Base-by-base conservation (phyloP, 495 filamentous ascomycete species). In the Xylaria sp. region DNA sequence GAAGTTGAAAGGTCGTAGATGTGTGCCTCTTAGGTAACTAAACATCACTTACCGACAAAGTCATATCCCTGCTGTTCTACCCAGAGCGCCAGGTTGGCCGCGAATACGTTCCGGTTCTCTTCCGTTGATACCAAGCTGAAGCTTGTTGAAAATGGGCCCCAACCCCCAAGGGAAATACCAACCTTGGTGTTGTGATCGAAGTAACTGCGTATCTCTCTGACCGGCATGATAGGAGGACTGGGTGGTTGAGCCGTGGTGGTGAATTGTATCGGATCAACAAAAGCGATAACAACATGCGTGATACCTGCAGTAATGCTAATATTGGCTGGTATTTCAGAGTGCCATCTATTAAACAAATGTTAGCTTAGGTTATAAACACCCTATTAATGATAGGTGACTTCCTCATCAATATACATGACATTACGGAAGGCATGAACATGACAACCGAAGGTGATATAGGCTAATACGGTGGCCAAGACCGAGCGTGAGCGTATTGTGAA, bases 151-250 rank as follows among this genome's bases (percentile, higher is more conserved):
- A 81, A 85, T 65, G 89, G 84, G 11, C 86, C 88, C 87, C 88
- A 90, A 48, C 88, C 88, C 14, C 88, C 89, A 53, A 91, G 84
- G 6, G 88, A 85, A 70, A 90, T 79, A 80, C 88, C 85, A 1
- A 90, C 71, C 73, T 87, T 86, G 35, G 87, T 86, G 12, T 79
- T 79, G 0, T 83, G 72, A 24, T 82, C 70, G 73, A 90, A 90
- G 44, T 83, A 77, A 63, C 78, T 76, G 61, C 88, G 84, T 66
- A 86, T 76, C 14, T 71, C 80, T 0, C 79, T 73, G 19, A 87
- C 78, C 11, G 81, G 68, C 75, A 86, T 85, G 67, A 88, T 88
- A 8, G 82, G 81, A 15, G 53, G 52, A 15, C 5, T 43, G 0
- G 67, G 55, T 5, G 40, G 46, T 5, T 83, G 82, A 69, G 79